Evolutionary conservation across 148 eudicot species (phyloP).

Genomic region (Rhododendron simsii): DNA sequence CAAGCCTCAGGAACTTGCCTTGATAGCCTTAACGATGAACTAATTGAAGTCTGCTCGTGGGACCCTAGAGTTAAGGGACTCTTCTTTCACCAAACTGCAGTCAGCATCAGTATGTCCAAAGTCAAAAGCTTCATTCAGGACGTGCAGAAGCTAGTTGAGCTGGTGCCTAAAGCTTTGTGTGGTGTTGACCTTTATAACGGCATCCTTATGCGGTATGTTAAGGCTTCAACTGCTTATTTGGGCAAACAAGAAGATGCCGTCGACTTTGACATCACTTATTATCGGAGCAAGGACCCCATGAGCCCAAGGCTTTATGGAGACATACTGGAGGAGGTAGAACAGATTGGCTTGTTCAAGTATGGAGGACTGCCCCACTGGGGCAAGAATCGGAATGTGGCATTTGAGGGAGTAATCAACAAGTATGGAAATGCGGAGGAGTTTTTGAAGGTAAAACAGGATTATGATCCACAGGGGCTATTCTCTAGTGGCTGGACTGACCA

Average conservation of each 20-base stretch:
- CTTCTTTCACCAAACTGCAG: slow-evolving; percentile 53
- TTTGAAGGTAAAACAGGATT: slow-evolving; percentile 44
- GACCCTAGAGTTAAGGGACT: slow-evolving; percentile 50
- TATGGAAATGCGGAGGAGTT: slow-evolving; percentile 40
- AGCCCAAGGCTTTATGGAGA: slow-evolving; percentile 44
- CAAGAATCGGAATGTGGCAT: slow-evolving; percentile 75
- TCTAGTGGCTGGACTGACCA: slow-evolving; percentile 75
- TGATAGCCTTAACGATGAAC: slow-evolving; percentile 23
- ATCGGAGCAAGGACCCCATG: slow-evolving; percentile 58
- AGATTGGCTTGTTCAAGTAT: slow-evolving; percentile 71
- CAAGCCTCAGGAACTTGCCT: slow-evolving; percentile 77
- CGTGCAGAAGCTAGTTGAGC: slow-evolving; percentile 45
- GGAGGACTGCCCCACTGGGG: slow-evolving; percentile 88
- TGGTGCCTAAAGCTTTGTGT: slow-evolving; percentile 56
- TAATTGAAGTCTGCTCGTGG: slow-evolving; percentile 60
- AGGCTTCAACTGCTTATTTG: slow-evolving; percentile 65
- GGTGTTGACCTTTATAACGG: slow-evolving; percentile 58
- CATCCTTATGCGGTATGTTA: slow-evolving; percentile 72
- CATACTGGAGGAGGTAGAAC: slow-evolving; percentile 70
- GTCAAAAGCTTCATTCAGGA: slow-evolving; percentile 61
- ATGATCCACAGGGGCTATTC: slow-evolving; percentile 69
- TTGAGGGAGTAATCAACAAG: slow-evolving; percentile 50
- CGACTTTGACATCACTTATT: slow-evolving; percentile 77
- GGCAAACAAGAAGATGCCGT: slow-evolving; percentile 68
- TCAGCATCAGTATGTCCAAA: slow-evolving; percentile 46